Conservation (phyloP, 2,329 filamentous ascomycete genomes). For the Colletotrichum tofieldiae region DNA sequence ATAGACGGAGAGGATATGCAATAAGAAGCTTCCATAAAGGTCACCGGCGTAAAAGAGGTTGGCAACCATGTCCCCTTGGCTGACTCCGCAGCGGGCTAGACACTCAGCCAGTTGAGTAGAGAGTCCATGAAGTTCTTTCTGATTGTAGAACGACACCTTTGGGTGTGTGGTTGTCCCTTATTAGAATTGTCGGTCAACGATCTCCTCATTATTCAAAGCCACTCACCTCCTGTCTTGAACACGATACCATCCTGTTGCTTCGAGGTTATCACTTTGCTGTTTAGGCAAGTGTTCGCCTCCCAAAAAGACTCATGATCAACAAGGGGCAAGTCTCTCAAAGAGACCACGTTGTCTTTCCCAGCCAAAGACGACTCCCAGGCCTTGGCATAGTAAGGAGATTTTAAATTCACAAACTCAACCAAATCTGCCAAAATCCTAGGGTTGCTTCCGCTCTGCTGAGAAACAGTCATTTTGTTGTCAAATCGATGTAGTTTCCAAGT, state of each 20-base stretch:
- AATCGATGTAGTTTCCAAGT: neutral
- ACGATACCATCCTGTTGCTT: conserved; percentile 37
- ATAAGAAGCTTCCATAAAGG: conserved; percentile 37
- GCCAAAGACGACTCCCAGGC: conserved; percentile 6
- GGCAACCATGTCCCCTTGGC: conserved; percentile 29
- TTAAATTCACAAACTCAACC: conserved; percentile 27
- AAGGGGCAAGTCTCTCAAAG: conserved; percentile 11
- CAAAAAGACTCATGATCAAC: conserved; percentile 34
- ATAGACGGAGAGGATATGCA: conserved; percentile 38
- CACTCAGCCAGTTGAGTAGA: conserved; percentile 33
- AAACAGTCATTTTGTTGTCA: conserved; percentile 10
- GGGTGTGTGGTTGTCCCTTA: conserved; percentile 36
- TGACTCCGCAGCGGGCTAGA: conserved; percentile 25
- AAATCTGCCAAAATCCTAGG: conserved; percentile 12
- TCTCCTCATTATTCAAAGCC: accelerated
- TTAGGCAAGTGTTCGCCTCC: conserved; percentile 34
- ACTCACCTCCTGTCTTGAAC: conserved; percentile 35
- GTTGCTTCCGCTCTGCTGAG: neutral
- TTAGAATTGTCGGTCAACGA: neutral
- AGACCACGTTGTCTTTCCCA: neutral
- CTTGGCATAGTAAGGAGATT: conserved; percentile 31
- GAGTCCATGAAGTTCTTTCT: conserved; percentile 28
- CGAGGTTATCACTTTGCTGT: conserved; percentile 33
- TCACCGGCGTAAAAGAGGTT: conserved; percentile 39
- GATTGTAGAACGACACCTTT: conserved; percentile 35